Percentiles rank a stretch among this genome's conserved stretches.
phyloP scores from a whole-genome alignment of 305 asterid species.

The Ilex paraguariensis region DNA sequence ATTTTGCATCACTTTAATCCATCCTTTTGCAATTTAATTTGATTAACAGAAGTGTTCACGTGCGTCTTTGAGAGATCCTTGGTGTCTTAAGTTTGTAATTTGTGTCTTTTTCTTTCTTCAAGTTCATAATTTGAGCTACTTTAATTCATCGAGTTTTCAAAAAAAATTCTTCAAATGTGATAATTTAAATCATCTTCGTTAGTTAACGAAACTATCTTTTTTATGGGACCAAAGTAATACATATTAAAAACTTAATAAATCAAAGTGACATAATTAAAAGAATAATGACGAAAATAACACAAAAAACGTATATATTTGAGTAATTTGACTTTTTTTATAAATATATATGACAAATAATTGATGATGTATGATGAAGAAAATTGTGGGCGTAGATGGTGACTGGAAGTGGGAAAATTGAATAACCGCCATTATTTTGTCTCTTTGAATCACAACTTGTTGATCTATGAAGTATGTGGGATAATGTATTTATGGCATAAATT shows the following conservation, averaged over 20 bases:
- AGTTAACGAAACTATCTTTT: not conserved
- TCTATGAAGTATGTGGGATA: too few relatives aligned
- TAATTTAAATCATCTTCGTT: not conserved
- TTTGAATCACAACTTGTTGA: too few relatives aligned
- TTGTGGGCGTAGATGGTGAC: slow-evolving; percentile 34
- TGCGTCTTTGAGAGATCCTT: not conserved
- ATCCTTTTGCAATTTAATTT: too few relatives aligned
- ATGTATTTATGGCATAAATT: too few relatives aligned
- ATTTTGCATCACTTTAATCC: too few relatives aligned
- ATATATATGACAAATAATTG: slow-evolving; percentile 2
- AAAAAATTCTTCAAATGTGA: not conserved
- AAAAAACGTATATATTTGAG: not conserved
- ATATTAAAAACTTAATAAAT: too few relatives aligned
- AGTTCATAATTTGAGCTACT: too few relatives aligned
- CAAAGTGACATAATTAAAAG: too few relatives aligned
- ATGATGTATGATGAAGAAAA: slow-evolving; percentile 41
- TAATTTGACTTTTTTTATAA: not conserved
- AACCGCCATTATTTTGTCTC: slow-evolving; percentile 10
- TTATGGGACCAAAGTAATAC: too few relatives aligned
- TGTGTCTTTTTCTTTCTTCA: not conserved
- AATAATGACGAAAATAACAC: not conserved
- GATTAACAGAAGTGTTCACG: not conserved
- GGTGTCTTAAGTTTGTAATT: not conserved
- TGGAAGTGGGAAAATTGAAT: slow-evolving; percentile 19
- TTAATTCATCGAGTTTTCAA: not conserved